Base-by-base conservation (phyloP, 192 early-diverging fungal species). In the Coemansia sp. region DNA sequence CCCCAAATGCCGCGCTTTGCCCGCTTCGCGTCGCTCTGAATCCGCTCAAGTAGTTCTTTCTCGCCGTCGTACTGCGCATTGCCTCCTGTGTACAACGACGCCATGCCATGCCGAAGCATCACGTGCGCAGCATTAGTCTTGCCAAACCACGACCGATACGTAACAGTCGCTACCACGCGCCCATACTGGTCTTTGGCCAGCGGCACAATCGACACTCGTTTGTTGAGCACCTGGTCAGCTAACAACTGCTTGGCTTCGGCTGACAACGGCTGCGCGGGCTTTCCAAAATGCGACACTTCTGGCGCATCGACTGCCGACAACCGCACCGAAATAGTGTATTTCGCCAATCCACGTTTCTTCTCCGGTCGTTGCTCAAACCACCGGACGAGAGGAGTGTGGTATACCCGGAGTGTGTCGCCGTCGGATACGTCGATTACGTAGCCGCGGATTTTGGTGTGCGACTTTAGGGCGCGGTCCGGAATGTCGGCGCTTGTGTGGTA, bases 131-230 rank as follows among this genome's bases (percentile, higher is more conserved):
- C 79, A 31, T 76, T 72, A 38, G 64, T 57, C 27, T 72, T 76
- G n/a, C 61, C 38, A 3, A 64, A 52, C 12, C 51, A 64, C 23
- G 69, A 29, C 23, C 71, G 49, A 19, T 77, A 82, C 1, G 54
- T 69, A 10, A 76, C 71, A 0, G 74, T 69, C 5, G 71, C 71
- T 12, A 82, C 79, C 4, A 82, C 45, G 1, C 79, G 35, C 4
- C 79, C 69, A 23, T 82, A 82, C 74, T 82, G 79, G 74, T 82
- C 79, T 35, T 69, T 69, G 14, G 74, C 64, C 64, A 76, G 51
- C 22, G 74, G 79, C 60, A 65, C 62, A 3, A 82, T 39, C 1
- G 64, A 57, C 3, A 76, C 78, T 4, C 73, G 19, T 45, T 58
- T 75, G 12, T 65, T 67, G 10, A 66, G 55, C 25, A 82, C 57